Evolutionary conservation across 352 stramenopile genomes (phyloP).

Genomic region (Pythium insidiosum): DNA sequence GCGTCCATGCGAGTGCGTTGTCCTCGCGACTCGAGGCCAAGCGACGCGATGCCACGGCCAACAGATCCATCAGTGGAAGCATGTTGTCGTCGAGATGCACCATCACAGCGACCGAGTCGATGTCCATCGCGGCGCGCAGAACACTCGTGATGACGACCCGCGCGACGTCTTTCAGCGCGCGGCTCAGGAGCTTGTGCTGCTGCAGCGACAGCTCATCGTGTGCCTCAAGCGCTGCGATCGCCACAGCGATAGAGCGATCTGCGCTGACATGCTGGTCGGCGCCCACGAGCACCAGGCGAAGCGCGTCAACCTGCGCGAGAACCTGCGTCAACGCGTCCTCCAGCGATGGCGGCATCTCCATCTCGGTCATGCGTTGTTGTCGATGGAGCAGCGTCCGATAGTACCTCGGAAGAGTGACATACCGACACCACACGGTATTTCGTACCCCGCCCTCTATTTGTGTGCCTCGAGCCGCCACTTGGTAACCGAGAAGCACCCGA

Average conservation of each 20-base stretch:
- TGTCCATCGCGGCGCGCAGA: not conserved
- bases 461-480: constrained; percentile 21
- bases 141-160: constrained; percentile 10
- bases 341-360: too few species aligned
- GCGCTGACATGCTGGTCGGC: too few species aligned
- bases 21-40: not conserved
- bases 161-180: constrained; percentile 14
- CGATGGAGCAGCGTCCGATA: too few species aligned
- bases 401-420: too few species aligned
- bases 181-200: constrained; percentile 6
- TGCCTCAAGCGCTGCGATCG: too few species aligned
- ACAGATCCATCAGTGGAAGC: constrained; percentile 12
- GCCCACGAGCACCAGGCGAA: too few species aligned
- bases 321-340: too few species aligned
- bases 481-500: constrained; percentile 17
- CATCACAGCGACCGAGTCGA: constrained; percentile 9
- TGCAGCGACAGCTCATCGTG: not conserved
- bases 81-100: constrained; percentile 19
- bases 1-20: constrained; percentile 12
- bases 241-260: too few species aligned
- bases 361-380: too few species aligned
- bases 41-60: not conserved
- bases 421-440: too few species aligned
- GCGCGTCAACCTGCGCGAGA: too few species aligned
- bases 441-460: too few species aligned